These are phyloP conservation scores for Teratosphaeria epicoccoides DNA, from an alignment of 2,329 filamentous ascomycete species.

Conservation along the genomic window DNA sequence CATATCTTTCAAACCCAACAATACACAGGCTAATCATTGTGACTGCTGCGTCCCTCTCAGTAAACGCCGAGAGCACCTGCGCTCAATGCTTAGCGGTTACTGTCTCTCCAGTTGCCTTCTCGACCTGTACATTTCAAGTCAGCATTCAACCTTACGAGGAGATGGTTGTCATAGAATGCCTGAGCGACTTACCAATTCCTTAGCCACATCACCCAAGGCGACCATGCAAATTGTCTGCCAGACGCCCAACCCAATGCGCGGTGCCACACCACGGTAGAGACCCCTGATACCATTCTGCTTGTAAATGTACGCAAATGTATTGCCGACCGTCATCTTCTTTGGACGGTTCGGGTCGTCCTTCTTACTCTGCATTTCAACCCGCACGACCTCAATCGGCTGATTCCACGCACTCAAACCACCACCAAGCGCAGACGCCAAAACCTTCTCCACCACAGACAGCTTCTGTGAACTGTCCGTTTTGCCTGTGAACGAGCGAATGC, in stretches of 20 bases:
- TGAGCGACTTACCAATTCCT: conserved; percentile 39
- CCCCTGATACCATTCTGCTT: conserved; percentile 76
- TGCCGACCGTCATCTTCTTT: conserved; percentile 97
- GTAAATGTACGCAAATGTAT: conserved; percentile 78
- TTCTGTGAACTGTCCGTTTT: conserved; percentile 67
- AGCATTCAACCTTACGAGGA: not conserved
- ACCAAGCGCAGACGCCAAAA: conserved; percentile 73
- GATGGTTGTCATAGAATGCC: not conserved
- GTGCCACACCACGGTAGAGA: conserved; percentile 89
- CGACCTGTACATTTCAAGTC: not conserved
- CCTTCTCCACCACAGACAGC: conserved; percentile 74
- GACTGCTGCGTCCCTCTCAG: not conserved
- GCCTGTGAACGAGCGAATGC: conserved; percentile 66
- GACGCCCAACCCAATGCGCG: conserved; percentile 86
- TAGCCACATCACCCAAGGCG: conserved; percentile 78
- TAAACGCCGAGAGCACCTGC: conserved; percentile 3
- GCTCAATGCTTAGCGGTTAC: conserved; percentile 55
- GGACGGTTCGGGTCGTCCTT: conserved; percentile 93
- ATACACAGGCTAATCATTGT: not conserved
- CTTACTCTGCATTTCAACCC: conserved; percentile 99
- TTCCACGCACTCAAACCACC: conserved; percentile 97
- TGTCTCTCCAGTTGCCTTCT: conserved; percentile 47
- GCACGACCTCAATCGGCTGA: conserved; percentile 98
- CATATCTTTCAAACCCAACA: not conserved
- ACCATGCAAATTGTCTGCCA: conserved; percentile 99